These are phyloP conservation scores for Herpotrichia juniperi DNA, from an alignment of 2,329 filamentous ascomycete genomes.

Conservation along the genomic window DNA sequence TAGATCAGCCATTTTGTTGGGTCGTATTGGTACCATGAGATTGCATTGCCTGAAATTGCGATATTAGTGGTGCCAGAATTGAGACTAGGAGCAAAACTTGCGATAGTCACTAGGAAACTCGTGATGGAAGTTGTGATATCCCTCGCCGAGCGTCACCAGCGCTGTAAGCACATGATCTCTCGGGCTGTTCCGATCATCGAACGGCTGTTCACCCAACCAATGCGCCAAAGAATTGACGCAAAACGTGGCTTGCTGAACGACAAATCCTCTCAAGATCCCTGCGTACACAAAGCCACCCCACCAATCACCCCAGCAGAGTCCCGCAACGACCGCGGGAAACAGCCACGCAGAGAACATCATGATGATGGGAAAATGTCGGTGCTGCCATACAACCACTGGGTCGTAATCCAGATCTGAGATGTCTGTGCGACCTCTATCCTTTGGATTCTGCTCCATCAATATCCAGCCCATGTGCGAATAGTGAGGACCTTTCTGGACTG, in stretches of 20 bases:
- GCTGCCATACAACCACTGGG: constrained; percentile 55
- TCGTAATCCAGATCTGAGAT: constrained; percentile 59
- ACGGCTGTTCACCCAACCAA: constrained; percentile 55
- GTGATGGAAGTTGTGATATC: constrained; percentile 51
- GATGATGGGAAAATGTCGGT: constrained; percentile 52
- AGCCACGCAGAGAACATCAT: constrained; percentile 50
- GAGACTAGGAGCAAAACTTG: constrained; percentile 22
- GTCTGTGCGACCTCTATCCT: constrained; percentile 55
- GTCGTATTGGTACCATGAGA: constrained; percentile 47
- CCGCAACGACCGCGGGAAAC: constrained; percentile 52
- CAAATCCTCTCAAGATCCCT: constrained; percentile 55
- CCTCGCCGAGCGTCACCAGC: constrained; percentile 48
- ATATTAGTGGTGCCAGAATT: not conserved
- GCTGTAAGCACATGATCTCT: constrained; percentile 47
- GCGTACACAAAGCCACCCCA: constrained; percentile 56
- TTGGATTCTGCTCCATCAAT: constrained; percentile 58
- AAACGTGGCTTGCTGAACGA: constrained; percentile 59
- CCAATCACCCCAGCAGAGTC: constrained; percentile 56
- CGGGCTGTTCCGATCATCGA: constrained; percentile 46
- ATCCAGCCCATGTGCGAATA: constrained; percentile 59
- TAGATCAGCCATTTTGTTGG: constrained; percentile 50
- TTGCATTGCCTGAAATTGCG: constrained; percentile 38
- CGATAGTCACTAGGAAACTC: constrained; percentile 50
- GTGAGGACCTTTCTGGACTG: constrained; percentile 53
- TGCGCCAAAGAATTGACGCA: constrained; percentile 60